phyloP scores from a whole-genome alignment of 2,329 filamentous ascomycete genomes.

The Orbilia quercus region DNA sequence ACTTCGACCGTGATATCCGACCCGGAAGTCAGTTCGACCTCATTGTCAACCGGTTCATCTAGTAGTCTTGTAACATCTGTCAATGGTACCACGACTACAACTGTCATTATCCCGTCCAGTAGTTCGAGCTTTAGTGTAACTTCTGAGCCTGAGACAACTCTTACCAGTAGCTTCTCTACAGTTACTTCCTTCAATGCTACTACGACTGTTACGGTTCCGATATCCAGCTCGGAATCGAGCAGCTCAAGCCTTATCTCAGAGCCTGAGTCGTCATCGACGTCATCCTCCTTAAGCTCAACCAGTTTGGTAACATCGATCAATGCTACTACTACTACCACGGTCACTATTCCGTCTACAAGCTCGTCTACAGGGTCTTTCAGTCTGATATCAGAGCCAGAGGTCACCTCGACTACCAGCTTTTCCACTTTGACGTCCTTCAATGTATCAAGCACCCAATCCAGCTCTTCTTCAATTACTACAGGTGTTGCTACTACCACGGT shows the following conservation, averaged over 20 bases:
- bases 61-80: constrained; percentile 8
- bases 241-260: constrained; percentile 11
- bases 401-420: constrained; percentile 13
- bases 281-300: constrained; percentile 1
- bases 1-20: constrained; percentile 18
- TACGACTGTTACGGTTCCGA: constrained; percentile 5
- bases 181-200: constrained; percentile 27
- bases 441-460: constrained; percentile 11
- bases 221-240: constrained; percentile 14
- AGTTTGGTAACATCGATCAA: constrained; percentile 21
- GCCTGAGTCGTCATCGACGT: constrained; percentile 6
- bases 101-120: not conserved
- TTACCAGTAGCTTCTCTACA: constrained; percentile 21
- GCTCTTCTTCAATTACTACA: constrained; percentile 14
- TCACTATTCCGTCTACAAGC: constrained; percentile 6
- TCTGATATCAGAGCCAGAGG: constrained; percentile 13
- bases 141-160: constrained; percentile 23
- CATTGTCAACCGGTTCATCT: not conserved
- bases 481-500: constrained; percentile 21
- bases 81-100: constrained; percentile 2
- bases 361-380: constrained; percentile 6
- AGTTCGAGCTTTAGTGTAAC: constrained; percentile 15
- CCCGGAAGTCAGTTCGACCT: constrained; percentile 8
- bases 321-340: constrained; percentile 34
- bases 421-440: constrained; percentile 28